These are phyloP conservation scores for Sanghuangporus baumii DNA, from an alignment of 1,284 basidiomycete species.

Conservation along the genomic window DNA sequence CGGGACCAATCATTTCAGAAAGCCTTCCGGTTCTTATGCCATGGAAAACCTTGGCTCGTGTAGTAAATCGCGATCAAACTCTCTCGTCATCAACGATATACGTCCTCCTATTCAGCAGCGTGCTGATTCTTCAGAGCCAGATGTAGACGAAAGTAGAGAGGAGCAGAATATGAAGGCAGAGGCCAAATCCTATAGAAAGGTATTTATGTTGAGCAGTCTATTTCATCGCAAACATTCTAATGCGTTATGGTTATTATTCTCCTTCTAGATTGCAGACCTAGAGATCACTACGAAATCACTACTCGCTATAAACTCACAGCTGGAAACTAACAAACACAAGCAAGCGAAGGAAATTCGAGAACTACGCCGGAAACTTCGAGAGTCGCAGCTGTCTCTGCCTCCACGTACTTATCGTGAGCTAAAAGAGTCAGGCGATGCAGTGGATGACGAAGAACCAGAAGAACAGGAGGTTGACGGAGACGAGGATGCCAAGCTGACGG, in stretches of 20 bases:
- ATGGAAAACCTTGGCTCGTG: not conserved
- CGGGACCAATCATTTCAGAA: conserved; percentile 11
- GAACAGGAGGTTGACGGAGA: conserved; percentile 33
- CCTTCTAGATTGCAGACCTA: conserved; percentile 67
- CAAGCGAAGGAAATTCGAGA: conserved; percentile 78
- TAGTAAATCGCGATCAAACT: conserved; percentile 3
- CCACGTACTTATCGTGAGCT: conserved; percentile 55
- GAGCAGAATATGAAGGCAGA: conserved; percentile 55
- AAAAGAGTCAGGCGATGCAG: conserved; percentile 35
- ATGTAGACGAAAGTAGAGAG: conserved; percentile 28
- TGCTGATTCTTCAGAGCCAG: conserved; percentile 15
- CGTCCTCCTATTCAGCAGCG: not conserved
- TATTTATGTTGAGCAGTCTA: conserved; percentile 26
- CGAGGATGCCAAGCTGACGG: conserved; percentile 24
- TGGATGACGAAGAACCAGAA: conserved; percentile 39
- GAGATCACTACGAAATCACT: conserved; percentile 80
- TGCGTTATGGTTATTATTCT: not conserved
- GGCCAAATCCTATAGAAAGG: conserved; percentile 77
- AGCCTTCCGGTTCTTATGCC: not conserved
- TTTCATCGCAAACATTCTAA: conserved; percentile 5
- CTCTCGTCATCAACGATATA: conserved; percentile 5
- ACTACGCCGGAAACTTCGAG: conserved; percentile 66
- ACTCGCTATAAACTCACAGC: conserved; percentile 65
- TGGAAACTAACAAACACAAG: conserved; percentile 69
- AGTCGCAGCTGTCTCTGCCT: conserved; percentile 70